phyloP scores from a whole-genome alignment of 495 filamentous ascomycete species.

The Penicillium paxilli region DNA sequence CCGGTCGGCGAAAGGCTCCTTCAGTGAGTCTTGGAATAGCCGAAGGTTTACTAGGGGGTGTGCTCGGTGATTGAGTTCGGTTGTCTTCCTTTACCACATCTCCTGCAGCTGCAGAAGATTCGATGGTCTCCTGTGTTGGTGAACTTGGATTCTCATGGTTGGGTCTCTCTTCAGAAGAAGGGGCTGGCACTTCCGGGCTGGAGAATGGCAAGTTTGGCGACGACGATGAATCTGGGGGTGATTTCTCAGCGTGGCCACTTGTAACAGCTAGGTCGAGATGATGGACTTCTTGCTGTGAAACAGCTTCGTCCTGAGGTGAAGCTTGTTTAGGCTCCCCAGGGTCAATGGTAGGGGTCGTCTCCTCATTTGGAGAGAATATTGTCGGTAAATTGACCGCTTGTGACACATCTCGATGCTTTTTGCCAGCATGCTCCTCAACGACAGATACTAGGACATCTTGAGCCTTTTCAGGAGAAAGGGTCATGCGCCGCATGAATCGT shows the following conservation, averaged over 20 bases:
- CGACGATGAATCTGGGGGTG: conserved; percentile 5
- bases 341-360: conserved; percentile 15
- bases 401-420: conserved; percentile 27
- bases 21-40: conserved; percentile 54
- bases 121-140: conserved; percentile 8
- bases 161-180: conserved; percentile 8
- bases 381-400: conserved; percentile 18
- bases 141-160: conserved; percentile 5
- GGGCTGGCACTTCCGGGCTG: conserved; percentile 6
- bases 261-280: conserved; percentile 74
- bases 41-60: conserved; percentile 37
- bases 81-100: conserved; percentile 1
- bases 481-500: conserved; percentile 46
- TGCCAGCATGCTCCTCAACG: conserved; percentile 62
- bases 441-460: conserved; percentile 68
- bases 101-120: not conserved
- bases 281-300: conserved; percentile 54
- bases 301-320: conserved; percentile 27
- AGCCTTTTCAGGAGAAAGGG: conserved; percentile 65
- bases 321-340: conserved; percentile 11
- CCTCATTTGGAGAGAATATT: conserved; percentile 4
- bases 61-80: conserved; percentile 13
- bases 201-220: conserved; percentile 4
- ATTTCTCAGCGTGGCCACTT: conserved; percentile 31
- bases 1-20: conserved; percentile 36